Conservation (phyloP, 495 filamentous ascomycete genomes). For the Podospora sp. region DNA sequence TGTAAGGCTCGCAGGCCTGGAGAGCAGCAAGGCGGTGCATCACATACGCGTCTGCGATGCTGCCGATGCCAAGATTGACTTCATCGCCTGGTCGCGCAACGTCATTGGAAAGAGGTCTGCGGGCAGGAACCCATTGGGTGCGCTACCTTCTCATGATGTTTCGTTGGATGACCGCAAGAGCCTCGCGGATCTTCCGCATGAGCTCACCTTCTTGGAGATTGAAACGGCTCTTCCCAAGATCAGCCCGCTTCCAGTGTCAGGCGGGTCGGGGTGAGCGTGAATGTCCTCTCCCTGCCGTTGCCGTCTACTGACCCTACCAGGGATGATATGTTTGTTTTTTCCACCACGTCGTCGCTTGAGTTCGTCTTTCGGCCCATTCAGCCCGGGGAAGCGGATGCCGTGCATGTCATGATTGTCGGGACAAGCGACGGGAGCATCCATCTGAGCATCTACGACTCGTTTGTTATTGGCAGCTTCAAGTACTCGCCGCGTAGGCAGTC, state of each 20-base stretch:
- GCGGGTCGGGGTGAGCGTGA: constrained; percentile 56
- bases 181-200: constrained; percentile 67
- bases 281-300: not conserved
- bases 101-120: constrained; percentile 53
- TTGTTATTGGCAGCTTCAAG: constrained; percentile 73
- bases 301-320: constrained; percentile 41
- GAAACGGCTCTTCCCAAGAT: constrained; percentile 80
- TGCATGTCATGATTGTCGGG: constrained; percentile 81
- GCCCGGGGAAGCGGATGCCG: constrained; percentile 65
- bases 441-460: constrained; percentile 86
- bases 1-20: constrained; percentile 70
- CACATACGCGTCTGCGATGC: constrained; percentile 54
- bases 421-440: constrained; percentile 79
- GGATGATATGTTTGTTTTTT: constrained; percentile 69
- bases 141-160: constrained; percentile 34
- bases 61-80: constrained; percentile 53
- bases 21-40: constrained; percentile 77
- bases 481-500: constrained; percentile 27
- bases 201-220: constrained; percentile 76
- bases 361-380: constrained; percentile 65
- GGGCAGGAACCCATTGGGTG: constrained; percentile 5
- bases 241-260: constrained; percentile 64
- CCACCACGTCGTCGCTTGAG: constrained; percentile 69
- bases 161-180: constrained; percentile 40
- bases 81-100: constrained; percentile 75